A percentile compares a stretch with the other conserved stretches of the same genome.
Conservation (phyloP, 2,329 filamentous ascomycete species). For the Lachnellula occidentalis region DNA sequence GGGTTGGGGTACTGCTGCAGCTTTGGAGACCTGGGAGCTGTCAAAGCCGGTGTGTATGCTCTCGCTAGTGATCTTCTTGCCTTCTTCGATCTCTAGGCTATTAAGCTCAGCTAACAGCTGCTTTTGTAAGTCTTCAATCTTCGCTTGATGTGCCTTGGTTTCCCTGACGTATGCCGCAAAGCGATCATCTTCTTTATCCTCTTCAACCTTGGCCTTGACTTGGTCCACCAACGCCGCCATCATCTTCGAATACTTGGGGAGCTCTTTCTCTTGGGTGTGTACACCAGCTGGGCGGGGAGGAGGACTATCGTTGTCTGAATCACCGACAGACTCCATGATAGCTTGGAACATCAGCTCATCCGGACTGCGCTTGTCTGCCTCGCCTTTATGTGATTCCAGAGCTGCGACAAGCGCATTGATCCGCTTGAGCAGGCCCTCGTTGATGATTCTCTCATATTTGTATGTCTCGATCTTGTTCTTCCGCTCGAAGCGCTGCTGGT, state of each 20-base stretch:
- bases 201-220: conserved; percentile 71
- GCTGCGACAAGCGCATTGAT: conserved; percentile 74
- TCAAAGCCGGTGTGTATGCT: conserved; percentile 84
- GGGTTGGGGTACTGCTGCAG: conserved; percentile 28
- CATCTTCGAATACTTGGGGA: conserved; percentile 92
- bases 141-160: conserved; percentile 67
- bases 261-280: conserved; percentile 62
- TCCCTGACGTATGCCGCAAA: conserved; percentile 75
- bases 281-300: conserved; percentile 73
- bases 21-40: conserved; percentile 73
- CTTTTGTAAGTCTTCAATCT: conserved; percentile 72
- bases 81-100: conserved; percentile 78
- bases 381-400: conserved; percentile 66
- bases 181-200: conserved; percentile 63
- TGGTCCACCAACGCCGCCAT: conserved; percentile 94
- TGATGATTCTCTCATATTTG: conserved; percentile 89
- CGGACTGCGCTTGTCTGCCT: conserved; percentile 59
- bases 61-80: conserved; percentile 90
- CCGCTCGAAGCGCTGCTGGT: conserved; percentile 80
- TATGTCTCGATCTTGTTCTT: conserved; percentile 84
- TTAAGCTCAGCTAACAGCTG: conserved; percentile 69
- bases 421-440: conserved; percentile 80
- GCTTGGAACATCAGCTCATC: conserved; percentile 85
- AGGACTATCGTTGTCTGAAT: conserved; percentile 68
- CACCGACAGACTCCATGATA: conserved; percentile 74